phyloP scores from a whole-genome alignment of 2,329 filamentous ascomycete species.

The Fusarium fujikuroi region DNA sequence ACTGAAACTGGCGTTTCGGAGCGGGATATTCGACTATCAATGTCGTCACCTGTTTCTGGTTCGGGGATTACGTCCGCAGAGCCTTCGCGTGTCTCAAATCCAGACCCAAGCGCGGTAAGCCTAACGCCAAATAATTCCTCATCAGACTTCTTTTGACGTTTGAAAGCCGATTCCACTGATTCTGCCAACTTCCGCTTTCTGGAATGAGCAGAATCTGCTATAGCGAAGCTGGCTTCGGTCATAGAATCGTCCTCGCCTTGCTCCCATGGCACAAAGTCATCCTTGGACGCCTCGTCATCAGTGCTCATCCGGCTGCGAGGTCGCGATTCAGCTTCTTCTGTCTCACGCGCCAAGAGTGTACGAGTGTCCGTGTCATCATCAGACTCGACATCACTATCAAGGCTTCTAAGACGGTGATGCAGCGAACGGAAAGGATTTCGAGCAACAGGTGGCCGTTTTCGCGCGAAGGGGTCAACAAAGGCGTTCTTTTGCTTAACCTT shows the following conservation, averaged over 20 bases:
- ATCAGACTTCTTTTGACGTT: conserved; percentile 82
- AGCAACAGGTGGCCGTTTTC: conserved; percentile 67
- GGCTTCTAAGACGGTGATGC: conserved; percentile 76
- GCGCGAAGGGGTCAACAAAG: conserved; percentile 75
- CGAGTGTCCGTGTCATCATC: conserved; percentile 79
- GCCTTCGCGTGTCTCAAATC: conserved; percentile 58
- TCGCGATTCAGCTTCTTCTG: conserved; percentile 85
- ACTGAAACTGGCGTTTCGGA: conserved; percentile 59
- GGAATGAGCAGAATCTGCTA: conserved; percentile 64
- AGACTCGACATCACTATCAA: conserved; percentile 79
- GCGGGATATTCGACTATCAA: conserved; percentile 54
- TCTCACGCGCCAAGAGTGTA: conserved; percentile 72
- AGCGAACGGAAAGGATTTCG: conserved; percentile 78
- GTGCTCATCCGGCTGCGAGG: conserved; percentile 79
- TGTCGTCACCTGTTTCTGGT: conserved; percentile 52
- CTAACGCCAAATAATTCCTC: conserved; percentile 80
- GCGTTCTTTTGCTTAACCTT: conserved; percentile 69
- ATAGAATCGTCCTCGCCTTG: conserved; percentile 71
- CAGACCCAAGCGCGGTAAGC: conserved; percentile 63
- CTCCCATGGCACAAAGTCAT: conserved; percentile 60
- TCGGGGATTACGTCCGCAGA: conserved; percentile 64
- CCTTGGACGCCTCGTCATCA: conserved; percentile 65
- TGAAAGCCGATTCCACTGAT: conserved; percentile 75
- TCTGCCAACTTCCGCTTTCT: conserved; percentile 79
- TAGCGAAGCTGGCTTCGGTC: conserved; percentile 77